Evolutionary conservation across 192 early-diverging fungal species (phyloP).

Genomic region (Rhizoclosmatium globosum): DNA sequence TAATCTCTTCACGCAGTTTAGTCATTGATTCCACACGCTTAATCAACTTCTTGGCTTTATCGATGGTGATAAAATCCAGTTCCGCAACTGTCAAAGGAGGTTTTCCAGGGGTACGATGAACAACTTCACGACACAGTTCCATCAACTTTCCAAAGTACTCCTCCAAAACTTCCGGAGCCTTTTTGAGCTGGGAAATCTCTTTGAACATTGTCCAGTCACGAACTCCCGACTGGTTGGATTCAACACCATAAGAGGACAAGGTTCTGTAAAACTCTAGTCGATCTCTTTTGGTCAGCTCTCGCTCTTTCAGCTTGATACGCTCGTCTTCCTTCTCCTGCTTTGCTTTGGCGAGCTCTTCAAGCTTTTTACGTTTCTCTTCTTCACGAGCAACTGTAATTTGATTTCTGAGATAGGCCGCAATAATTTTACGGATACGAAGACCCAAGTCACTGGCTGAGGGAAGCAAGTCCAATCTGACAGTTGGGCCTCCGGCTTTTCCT

Average conservation of each 20-base stretch:
- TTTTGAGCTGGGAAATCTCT: constrained; percentile 69
- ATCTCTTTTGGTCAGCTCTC: constrained; percentile 58
- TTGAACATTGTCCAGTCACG: constrained; percentile 76
- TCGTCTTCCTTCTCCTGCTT: constrained; percentile 55
- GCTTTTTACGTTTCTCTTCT: constrained; percentile 44
- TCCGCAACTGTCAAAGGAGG: constrained; percentile 32
- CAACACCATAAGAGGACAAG: constrained; percentile 61
- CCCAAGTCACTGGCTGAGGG: constrained; percentile 61
- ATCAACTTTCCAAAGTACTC: constrained; percentile 69
- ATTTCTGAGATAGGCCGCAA: constrained; percentile 52
- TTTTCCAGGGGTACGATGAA: constrained; percentile 40
- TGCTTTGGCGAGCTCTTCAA: constrained; percentile 40
- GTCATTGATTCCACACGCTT: constrained; percentile 78
- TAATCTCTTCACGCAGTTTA: constrained; percentile 67
- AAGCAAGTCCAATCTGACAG: constrained; percentile 36
- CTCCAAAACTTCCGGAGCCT: constrained; percentile 74
- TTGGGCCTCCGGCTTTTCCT: constrained; percentile 27
- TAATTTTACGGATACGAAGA: constrained; percentile 53
- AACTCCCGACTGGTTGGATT: constrained; percentile 24
- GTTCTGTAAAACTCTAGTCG: constrained; percentile 60
- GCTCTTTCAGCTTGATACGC: constrained; percentile 41
- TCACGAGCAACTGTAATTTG: constrained; percentile 46
- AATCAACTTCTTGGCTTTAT: constrained; percentile 72
- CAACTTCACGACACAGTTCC: constrained; percentile 65
- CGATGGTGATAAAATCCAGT: constrained; percentile 60